Base-by-base conservation (phyloP, 345 rosid genomes). In the Syzygium aqueum region DNA sequence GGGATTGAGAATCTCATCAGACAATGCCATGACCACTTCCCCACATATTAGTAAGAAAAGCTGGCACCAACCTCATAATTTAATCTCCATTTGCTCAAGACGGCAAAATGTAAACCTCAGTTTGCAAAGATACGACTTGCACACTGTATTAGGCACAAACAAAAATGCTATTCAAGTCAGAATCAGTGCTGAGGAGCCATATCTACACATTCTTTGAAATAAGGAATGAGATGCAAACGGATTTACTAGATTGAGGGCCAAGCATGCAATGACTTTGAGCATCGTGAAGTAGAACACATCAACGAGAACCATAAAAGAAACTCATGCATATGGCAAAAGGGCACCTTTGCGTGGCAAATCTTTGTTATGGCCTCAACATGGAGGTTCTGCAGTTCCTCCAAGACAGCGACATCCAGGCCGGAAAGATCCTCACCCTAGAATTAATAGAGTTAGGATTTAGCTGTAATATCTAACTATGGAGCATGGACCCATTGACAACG, bases 331-430 rank as follows among this genome's bases (percentile, higher is more conserved):
- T 33, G 17, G 50, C 21, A 53, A 80, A 84, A 50, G 17, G 59
- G 89, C 57, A 94, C 95, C 95, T 93, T 94, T 33, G 92, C 93
- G 59, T 90, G 93, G 89, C 94, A 93, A 86, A 93, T 93, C 88
- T 93, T 93, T 17, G 96, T 91, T 89, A 93, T 92, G 49, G 93
- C 95, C 85, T 93, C 96, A 77, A 93, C 93, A 84, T 93, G 96
- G 91, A 93, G 90, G 89, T 93, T 91, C 80, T 73, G 80, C 80
- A 73, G 23, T 33, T 73, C 80, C 80, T 73, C 80, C 49, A 73
- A 88, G 93, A 93, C 86, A 93, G 54, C 85, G 12, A 88, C 90
- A 85, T 91, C 94, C 89, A 93, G 87, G 87, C 89, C 90, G 61
- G 87, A 84, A 85, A 94, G 88, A 89, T 92, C 92, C 86, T 93